Conservation (phyloP, 2,329 filamentous ascomycete species). For the Beauveria sp. region DNA sequence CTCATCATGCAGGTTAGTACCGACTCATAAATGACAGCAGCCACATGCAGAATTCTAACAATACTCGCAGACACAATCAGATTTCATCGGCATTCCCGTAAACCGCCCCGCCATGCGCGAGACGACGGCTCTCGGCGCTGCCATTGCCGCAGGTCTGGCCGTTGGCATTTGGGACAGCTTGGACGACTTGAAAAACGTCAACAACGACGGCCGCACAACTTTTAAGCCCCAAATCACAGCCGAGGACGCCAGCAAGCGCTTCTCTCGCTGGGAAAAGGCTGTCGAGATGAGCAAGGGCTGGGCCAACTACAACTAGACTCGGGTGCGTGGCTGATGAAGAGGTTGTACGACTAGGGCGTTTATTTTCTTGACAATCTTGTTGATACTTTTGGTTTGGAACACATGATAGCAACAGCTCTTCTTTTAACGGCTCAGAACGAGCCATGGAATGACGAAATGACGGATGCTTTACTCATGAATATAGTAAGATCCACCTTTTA, state of each 20-base stretch:
- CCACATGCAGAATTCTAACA: constrained; percentile 17
- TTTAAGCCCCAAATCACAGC: constrained; percentile 61
- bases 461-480: constrained; percentile 1
- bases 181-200: constrained; percentile 63
- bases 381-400: background rate
- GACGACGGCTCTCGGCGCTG: constrained; percentile 73
- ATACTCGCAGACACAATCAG: constrained; percentile 69
- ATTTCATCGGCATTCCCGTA: constrained; percentile 73
- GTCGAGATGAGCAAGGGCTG: constrained; percentile 75
- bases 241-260: constrained; percentile 54
- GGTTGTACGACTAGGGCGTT: constrained; percentile 7
- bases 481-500: background rate
- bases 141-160: constrained; percentile 75
- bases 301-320: constrained; percentile 30
- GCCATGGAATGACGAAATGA: constrained; percentile 1
- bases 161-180: constrained; percentile 68
- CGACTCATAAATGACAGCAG: background rate
- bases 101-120: constrained; percentile 75
- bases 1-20: constrained; percentile 61
- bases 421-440: background rate
- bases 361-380: background rate
- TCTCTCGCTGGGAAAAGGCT: constrained; percentile 66
- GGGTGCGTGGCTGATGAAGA: background rate
- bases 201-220: constrained; percentile 58
- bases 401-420: background rate